Evolutionary conservation across 2,329 filamentous ascomycete species (phyloP).

Genomic region (Claviceps maximensis): DNA sequence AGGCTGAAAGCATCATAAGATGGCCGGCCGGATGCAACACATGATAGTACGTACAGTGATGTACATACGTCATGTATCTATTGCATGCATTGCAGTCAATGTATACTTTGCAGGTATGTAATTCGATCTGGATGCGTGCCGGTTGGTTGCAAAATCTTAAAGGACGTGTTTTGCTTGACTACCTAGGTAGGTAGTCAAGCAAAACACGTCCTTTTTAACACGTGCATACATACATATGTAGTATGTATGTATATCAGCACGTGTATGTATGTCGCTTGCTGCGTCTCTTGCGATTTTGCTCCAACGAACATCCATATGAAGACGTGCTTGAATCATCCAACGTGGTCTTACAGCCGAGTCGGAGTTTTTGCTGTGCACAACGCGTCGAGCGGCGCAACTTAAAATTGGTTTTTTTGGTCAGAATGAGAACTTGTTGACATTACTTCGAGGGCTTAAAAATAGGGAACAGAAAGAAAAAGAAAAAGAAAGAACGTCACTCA

Average conservation of each 20-base stretch:
- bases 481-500: neutral
- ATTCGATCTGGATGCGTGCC: neutral
- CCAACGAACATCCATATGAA: neutral
- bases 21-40: neutral
- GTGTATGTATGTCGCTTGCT: neutral
- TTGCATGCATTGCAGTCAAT: neutral
- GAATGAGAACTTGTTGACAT: too few relatives aligned
- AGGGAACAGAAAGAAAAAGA: neutral
- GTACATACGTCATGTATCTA: neutral
- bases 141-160: neutral
- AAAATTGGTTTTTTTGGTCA: neutral
- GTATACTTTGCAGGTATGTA: too few relatives aligned
- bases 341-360: conserved; percentile 1
- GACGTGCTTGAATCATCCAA: neutral
- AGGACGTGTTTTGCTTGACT: neutral
- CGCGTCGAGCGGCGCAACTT: neutral
- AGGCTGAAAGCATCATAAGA: neutral
- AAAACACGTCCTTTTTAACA: too few relatives aligned
- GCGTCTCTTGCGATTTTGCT: neutral
- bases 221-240: neutral
- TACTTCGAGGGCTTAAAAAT: too few relatives aligned
- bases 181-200: too few relatives aligned
- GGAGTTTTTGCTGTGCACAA: neutral
- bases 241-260: neutral
- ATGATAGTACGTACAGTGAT: too few relatives aligned